Percentiles rank a stretch among this genome's conserved stretches.
These are phyloP conservation scores for Pinus albicaulis DNA, from an alignment of 75 land plant genomes.

Conservation along the genomic window DNA sequence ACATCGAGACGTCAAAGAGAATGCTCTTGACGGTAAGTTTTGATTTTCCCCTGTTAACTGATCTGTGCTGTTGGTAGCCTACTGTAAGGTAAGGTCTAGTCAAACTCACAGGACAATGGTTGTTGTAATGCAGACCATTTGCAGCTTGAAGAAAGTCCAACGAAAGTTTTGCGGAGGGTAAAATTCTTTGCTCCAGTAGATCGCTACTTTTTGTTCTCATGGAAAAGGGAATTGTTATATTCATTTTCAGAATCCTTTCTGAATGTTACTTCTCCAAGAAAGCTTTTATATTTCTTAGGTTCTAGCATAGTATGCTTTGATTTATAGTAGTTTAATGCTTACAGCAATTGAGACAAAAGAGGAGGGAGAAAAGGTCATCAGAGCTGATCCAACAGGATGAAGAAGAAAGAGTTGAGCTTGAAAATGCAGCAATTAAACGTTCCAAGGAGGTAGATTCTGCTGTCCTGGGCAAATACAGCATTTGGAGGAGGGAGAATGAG, in stretches of 20 bases:
- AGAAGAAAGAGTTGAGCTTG: constrained; percentile 60
- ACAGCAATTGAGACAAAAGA: constrained; percentile 72
- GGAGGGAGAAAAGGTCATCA: constrained; percentile 62
- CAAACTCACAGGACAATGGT: neutral
- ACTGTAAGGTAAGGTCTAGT: neutral
- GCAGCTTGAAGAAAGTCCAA: constrained; percentile 32
- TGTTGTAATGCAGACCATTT: constrained; percentile 29
- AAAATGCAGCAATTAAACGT: constrained; percentile 82
- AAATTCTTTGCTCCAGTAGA: neutral
- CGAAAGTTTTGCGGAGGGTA: constrained; percentile 53
- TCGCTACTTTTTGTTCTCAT: neutral
- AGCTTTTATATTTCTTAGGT: neutral
- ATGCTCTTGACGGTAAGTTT: neutral
- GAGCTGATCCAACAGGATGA: constrained; percentile 69
- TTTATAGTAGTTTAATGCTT: constrained; percentile 7
- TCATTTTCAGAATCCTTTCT: neutral
- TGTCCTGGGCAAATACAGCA: constrained; percentile 80
- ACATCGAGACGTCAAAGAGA: neutral
- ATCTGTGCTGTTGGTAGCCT: neutral
- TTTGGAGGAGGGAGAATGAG: constrained; percentile 90
- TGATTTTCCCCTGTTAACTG: neutral
- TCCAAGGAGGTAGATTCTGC: constrained; percentile 82
- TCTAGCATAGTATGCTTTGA: neutral
- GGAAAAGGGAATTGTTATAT: neutral
- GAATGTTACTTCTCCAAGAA: neutral